Evolutionary conservation across 208 protist genomes (phyloP).

Genomic region (Balamuthia mandrillaris): DNA sequence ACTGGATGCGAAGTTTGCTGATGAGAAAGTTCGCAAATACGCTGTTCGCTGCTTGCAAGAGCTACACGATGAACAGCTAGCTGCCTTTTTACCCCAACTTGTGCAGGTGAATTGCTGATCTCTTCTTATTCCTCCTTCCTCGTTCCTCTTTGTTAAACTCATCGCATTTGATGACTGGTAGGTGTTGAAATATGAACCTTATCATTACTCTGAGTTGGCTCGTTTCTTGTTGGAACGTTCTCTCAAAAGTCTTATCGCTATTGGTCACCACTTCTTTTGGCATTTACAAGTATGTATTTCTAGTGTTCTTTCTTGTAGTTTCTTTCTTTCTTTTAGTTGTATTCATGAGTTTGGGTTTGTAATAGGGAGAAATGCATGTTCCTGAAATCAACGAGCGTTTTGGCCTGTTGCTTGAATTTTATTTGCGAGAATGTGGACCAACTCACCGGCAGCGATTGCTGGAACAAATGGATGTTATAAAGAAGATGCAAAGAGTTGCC

Average conservation of each 20-base stretch:
- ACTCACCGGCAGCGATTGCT: neutral
- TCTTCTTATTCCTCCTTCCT: no score
- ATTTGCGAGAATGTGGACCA: constrained; percentile 52
- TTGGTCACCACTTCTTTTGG: constrained; percentile 80
- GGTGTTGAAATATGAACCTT: constrained; percentile 79
- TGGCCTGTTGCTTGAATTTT: constrained; percentile 62
- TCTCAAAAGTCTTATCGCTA: constrained; percentile 38
- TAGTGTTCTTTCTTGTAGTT: no score
- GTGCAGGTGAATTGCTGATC: neutral
- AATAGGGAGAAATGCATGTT: constrained; percentile 52
- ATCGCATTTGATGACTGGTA: no score
- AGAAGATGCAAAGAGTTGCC: neutral
- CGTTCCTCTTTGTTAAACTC: no score
- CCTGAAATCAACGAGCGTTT: constrained; percentile 56
- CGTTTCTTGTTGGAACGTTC: constrained; percentile 74
- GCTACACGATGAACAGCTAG: constrained; percentile 49
- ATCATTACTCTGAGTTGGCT: constrained; percentile 66
- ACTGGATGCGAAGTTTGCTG: constrained; percentile 72
- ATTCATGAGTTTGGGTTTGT: no score
- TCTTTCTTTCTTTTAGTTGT: no score
- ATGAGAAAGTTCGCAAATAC: constrained; percentile 60
- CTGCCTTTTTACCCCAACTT: constrained; percentile 48
- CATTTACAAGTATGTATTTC: constrained; percentile 57
- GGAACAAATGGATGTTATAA: neutral
- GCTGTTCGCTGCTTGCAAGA: constrained; percentile 57